Base-by-base conservation (phyloP, 2,329 filamentous ascomycete species). In the Dactylellina parvicollis region DNA sequence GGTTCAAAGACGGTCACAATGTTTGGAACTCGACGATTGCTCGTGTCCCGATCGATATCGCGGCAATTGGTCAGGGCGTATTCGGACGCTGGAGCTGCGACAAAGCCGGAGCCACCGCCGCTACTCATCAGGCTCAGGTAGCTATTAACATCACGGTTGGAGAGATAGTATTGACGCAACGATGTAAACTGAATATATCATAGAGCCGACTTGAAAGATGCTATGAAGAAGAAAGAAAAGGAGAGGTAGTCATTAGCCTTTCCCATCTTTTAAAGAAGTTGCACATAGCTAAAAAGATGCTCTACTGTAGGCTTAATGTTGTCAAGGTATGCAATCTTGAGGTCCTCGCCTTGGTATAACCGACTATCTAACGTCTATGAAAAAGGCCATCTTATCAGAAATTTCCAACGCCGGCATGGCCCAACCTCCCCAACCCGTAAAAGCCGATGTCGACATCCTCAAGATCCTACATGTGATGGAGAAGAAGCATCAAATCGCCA, bases 391-490 rank as follows among this genome's bases (percentile, higher is more conserved):
- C 74, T 85, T 93, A 75, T 84, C 89, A 30, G 86, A 89, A 75
- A 87, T 90, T 74, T 88, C 89, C 77, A 93, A 92, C 80, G 88
- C 89, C 32, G 89, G 88, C 79, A 92, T 90, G 12, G 79, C 84
- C 38, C 83, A 82, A 38, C 90, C 91, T n/a, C 86, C 93, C 78
- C 83, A 82, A 61, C 64, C 64, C 3, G 28, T 69, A 7, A 61
- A 60, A 42, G 90, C 87, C 20, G 90, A 94, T 80, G 84, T 86
- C 75, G 86, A 90, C 78, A 84, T 94, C 62, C 86, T 92, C 26
- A 82, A 84, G 5, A 83, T 93, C 52, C 84, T 95, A 64, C 85
- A 86, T 75, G 89, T 88, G 81, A 85, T 87, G 56, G 85, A 86
- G 20, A 84, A 85, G 44, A 82, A 85, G 1, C 83, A 85, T 2